Conservation (phyloP, 2,329 filamentous ascomycete species). For the Fusarium mexicanum region DNA sequence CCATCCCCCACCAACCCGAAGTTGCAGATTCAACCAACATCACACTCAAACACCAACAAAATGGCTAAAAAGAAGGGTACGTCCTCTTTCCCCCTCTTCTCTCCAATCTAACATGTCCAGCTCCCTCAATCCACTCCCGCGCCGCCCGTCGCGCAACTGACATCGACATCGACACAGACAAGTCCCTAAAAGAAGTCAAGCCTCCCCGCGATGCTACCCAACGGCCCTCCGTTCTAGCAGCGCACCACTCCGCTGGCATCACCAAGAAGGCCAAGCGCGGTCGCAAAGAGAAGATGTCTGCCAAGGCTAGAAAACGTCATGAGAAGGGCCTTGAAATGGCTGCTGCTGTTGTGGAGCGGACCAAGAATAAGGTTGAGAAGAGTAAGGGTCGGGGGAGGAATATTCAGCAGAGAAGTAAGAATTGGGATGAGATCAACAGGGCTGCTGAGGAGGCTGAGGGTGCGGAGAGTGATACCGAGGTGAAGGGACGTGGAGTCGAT, state of each 20-base stretch:
- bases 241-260: conserved; percentile 73
- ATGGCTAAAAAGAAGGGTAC: conserved; percentile 49
- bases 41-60: conserved; percentile 25
- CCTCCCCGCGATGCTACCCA: conserved; percentile 51
- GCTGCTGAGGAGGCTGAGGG: conserved; percentile 33
- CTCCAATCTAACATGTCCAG: conserved; percentile 50
- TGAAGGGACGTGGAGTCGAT: conserved; percentile 42
- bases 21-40: conserved; percentile 29
- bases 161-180: conserved; percentile 75
- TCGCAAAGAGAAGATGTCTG: conserved; percentile 64
- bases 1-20: conserved; percentile 37
- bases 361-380: conserved; percentile 63
- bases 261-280: conserved; percentile 71
- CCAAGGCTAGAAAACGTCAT: conserved; percentile 64
- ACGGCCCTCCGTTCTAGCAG: conserved; percentile 74
- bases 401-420: conserved; percentile 61
- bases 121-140: conserved; percentile 74
- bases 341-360: conserved; percentile 68
- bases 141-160: conserved; percentile 78
- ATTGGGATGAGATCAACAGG: conserved; percentile 69
- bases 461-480: conserved; percentile 2
- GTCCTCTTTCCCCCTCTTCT: accelerated
- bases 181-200: conserved; percentile 71
- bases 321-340: conserved; percentile 68
- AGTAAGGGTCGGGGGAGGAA: conserved; percentile 60